phyloP scores from a whole-genome alignment of 257 asterid genomes.

The Nicotiana sylvestris region DNA sequence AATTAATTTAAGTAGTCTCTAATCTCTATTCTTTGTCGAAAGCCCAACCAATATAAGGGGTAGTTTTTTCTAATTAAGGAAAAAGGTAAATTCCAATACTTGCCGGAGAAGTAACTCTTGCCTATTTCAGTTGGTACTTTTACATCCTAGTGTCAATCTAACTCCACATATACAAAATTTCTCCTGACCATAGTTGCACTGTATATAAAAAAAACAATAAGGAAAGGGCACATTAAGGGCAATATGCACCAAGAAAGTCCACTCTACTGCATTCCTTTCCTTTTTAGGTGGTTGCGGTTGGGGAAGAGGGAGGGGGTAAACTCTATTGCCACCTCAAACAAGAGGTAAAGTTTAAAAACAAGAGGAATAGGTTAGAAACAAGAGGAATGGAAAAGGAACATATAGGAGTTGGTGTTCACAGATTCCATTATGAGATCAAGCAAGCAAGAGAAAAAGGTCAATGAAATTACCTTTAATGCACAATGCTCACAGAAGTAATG shows the following conservation, averaged over 20 bases:
- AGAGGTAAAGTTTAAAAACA: background rate
- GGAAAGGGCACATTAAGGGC: no score
- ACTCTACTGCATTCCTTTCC: background rate
- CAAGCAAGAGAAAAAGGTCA: background rate
- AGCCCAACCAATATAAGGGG: background rate
- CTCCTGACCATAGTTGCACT: background rate
- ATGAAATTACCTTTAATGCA: constrained; percentile 65
- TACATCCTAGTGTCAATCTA: background rate
- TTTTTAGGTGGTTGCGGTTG: background rate
- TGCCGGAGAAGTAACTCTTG: background rate
- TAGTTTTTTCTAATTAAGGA: background rate
- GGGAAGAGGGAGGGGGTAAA: background rate
- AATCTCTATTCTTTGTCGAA: background rate
- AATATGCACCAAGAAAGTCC: background rate
- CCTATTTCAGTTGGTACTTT: background rate
- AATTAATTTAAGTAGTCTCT: background rate
- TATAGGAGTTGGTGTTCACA: background rate
- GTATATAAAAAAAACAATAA: no score
- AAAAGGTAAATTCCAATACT: background rate
- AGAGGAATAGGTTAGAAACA: background rate
- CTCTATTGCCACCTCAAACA: background rate
- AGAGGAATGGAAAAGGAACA: background rate
- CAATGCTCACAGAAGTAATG: constrained; percentile 98
- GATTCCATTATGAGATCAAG: background rate
- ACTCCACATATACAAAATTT: background rate